Conservation (phyloP, 1,284 basidiomycete species). For the Trichosporon asahii region DNA sequence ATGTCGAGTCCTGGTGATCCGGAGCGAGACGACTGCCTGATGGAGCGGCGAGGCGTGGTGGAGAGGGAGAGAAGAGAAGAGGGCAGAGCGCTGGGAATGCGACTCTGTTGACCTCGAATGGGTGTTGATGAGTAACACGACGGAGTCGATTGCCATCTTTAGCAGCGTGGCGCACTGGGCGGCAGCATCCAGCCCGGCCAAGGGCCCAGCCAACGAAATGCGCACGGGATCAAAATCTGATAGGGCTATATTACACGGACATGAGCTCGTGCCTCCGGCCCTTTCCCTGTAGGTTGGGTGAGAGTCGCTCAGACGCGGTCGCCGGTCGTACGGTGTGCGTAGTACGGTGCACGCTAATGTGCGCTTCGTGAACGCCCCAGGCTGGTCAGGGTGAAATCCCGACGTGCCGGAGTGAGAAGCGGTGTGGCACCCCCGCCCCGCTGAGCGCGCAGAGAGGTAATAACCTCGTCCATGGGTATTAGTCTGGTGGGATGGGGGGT, state of each 20-base stretch:
- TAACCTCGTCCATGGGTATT: no score
- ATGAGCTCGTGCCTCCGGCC: neutral
- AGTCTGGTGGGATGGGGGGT: no score
- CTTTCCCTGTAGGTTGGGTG: neutral
- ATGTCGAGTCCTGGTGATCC: neutral
- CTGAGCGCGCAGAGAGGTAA: no score
- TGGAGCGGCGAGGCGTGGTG: slow-evolving; percentile 8
- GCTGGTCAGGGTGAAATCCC: neutral
- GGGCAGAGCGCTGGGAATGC: slow-evolving; percentile 8
- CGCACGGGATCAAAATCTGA: neutral
- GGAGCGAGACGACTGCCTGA: neutral
- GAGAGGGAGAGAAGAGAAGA: slow-evolving; percentile 2
- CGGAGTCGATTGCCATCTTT: slow-evolving; percentile 7
- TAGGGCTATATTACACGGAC: neutral
- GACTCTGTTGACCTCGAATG: slow-evolving; percentile 11
- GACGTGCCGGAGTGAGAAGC: neutral
- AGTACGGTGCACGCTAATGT: neutral
- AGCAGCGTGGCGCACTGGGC: neutral
- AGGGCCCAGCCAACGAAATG: neutral
- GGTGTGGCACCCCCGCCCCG: neutral
- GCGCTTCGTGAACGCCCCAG: neutral
- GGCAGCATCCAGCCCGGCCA: neutral
- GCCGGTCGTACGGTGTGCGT: no score
- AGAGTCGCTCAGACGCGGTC: neutral
- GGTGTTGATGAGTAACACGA: neutral